Evolutionary conservation across 1,284 basidiomycete species (phyloP), one percentile per base, ranked within the genome.

Genomic region (Golubevia sp.): DNA sequence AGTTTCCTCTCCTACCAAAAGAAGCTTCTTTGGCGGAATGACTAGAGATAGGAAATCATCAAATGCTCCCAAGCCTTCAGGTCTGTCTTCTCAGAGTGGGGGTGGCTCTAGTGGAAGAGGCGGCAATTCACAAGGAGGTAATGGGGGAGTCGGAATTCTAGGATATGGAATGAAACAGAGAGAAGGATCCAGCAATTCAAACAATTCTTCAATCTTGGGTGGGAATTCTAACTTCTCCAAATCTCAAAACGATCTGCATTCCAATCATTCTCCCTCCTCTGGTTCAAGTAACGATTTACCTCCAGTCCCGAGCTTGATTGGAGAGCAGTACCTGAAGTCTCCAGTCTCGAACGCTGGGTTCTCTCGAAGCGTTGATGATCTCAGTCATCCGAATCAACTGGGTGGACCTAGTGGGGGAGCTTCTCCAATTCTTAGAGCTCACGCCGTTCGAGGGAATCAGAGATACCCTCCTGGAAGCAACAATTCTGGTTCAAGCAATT

Each of bases 351-450:
- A 64, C 2, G 53, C 69, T 34, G 69, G 68, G 62, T 77, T 71
- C 54, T 77, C 76, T 18, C 66, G 74, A 49, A 78, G 76, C 49
- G 76, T 74, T 44, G 76, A 78, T 50, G 74, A 78, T 49, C 63
- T 78, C 55, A 67, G 58, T 2, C 52, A 30, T 18, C 15, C 21
- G 2, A 26, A 11, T 23, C 50, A 23, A 23, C 3, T 25, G 15
- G 27, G 13, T 18, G 44, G 25, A 34, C 48, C 20, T 25, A 20
- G 27, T 8, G 27, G 30, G 15, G 38, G 25, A 25, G 63, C 59
- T 20, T 49, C 55, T n/a, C 27, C 60, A 8, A 62, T 56, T 2
- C 30, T 53, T 2, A 61, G 30, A 30, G 59, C 25, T 21, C 23
- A 48, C 1, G 18, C 13, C 13, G 20, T 20, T 2, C 5, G 21